Evolutionary conservation across 2,329 filamentous ascomycete genomes (phyloP).

Genomic region (Hirsutella thompsonii): DNA sequence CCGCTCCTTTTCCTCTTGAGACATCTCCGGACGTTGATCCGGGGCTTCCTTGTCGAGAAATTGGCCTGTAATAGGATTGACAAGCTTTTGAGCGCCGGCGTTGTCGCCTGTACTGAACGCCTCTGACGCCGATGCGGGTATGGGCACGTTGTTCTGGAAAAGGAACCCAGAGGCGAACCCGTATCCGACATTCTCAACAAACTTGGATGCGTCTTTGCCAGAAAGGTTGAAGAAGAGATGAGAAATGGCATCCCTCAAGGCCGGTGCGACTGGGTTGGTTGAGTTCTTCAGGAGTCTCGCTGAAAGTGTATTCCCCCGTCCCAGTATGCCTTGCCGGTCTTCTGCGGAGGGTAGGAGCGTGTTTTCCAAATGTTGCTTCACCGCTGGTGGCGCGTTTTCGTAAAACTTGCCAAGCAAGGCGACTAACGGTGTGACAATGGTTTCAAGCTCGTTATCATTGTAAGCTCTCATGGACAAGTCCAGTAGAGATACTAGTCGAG

Average conservation of each 20-base stretch:
- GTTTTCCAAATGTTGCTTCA: conserved; percentile 47
- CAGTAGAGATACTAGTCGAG: conserved; percentile 58
- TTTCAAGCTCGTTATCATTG: conserved; percentile 57
- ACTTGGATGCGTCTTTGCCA: conserved; percentile 61
- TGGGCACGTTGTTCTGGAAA: conserved; percentile 67
- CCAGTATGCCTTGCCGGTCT: conserved; percentile 67
- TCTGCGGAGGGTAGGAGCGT: conserved; percentile 62
- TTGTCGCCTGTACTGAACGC: conserved; percentile 16
- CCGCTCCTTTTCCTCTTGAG: conserved; percentile 77
- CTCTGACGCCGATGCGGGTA: conserved; percentile 55
- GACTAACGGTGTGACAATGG: conserved; percentile 57
- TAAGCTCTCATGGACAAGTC: conserved; percentile 52
- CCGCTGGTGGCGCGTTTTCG: conserved; percentile 49
- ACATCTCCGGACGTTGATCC: conserved; percentile 60
- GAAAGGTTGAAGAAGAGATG: conserved; percentile 80
- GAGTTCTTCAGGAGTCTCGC: conserved; percentile 68
- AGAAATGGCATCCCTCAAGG: conserved; percentile 62
- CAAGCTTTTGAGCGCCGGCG: conserved; percentile 21
- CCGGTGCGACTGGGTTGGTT: conserved; percentile 57
- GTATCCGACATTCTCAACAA: conserved; percentile 88
- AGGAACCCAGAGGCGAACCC: conserved; percentile 88
- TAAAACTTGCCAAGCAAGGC: conserved; percentile 61
- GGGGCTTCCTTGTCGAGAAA: conserved; percentile 54
- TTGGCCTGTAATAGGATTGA: conserved; percentile 86
- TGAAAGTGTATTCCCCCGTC: conserved; percentile 59